Conservation (phyloP, 1,284 basidiomycete species). For the Cutaneotrichosporon arboriforme region DNA sequence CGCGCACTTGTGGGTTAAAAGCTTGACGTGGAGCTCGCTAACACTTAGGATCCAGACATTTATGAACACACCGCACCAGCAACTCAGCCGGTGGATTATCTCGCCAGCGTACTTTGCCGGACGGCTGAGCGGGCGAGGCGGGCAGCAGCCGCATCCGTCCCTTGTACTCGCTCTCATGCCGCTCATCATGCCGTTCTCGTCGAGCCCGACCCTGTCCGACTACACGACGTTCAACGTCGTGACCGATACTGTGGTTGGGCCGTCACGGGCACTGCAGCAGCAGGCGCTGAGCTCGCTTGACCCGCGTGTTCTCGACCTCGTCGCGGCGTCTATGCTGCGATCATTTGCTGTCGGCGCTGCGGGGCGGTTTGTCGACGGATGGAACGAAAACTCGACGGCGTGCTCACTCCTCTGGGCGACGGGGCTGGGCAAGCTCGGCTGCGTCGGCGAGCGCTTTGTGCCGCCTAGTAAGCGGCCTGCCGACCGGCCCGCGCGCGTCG, state of each 20-base stretch:
- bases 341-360: slow-evolving; percentile 20
- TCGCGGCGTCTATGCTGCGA: slow-evolving; percentile 28
- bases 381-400: slow-evolving; percentile 26
- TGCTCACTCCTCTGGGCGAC: slow-evolving; percentile 26
- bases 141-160: slow-evolving; percentile 30
- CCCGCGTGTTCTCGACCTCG: slow-evolving; percentile 33
- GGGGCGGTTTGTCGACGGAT: slow-evolving; percentile 37
- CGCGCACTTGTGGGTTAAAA: slow-evolving; percentile 33
- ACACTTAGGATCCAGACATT: slow-evolving; percentile 28
- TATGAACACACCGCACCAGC: slow-evolving; percentile 10
- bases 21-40: neutral
- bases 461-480: neutral
- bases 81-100: slow-evolving; percentile 20
- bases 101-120: slow-evolving; percentile 22
- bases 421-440: slow-evolving; percentile 33
- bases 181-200: slow-evolving; percentile 20
- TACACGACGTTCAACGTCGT: neutral
- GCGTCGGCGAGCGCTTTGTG: slow-evolving; percentile 25
- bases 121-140: slow-evolving; percentile 20
- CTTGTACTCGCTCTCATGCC: slow-evolving; percentile 32
- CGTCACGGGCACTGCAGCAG: slow-evolving; percentile 19
- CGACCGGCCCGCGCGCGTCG: slow-evolving; percentile 12
- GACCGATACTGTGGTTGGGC: slow-evolving; percentile 9
- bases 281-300: slow-evolving; percentile 29
- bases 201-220: slow-evolving; percentile 8